These are phyloP conservation scores for Bocquillonia castaneifolia DNA, from an alignment of 441 rosid genomes.

Conservation along the genomic window DNA sequence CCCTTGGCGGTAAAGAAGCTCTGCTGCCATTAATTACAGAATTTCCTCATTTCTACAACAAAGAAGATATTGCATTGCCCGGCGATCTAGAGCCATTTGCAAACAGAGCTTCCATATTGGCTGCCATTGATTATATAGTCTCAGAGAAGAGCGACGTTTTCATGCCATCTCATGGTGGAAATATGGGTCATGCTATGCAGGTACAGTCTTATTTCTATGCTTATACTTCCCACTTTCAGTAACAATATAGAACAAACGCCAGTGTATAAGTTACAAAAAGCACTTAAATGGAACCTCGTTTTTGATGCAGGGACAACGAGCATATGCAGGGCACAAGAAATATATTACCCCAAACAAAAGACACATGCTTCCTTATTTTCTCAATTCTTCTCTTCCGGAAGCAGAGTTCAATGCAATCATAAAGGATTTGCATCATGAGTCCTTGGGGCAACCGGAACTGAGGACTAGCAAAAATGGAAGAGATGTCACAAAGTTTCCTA, in stretches of 20 bases:
- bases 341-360: conserved; percentile 82
- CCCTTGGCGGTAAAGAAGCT: conserved; percentile 77
- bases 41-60: conserved; percentile 70
- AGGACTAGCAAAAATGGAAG: conserved; percentile 62
- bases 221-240: background rate
- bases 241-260: background rate
- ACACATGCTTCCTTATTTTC: conserved; percentile 81
- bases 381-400: conserved; percentile 59
- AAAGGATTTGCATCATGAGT: conserved; percentile 60
- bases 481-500: conserved; percentile 77
- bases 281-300: conserved; percentile 4
- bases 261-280: background rate
- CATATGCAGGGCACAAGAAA: conserved; percentile 89
- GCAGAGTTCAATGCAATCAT: conserved; percentile 62
- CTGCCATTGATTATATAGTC: conserved; percentile 79
- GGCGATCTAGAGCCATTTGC: conserved; percentile 72
- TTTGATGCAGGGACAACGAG: conserved; percentile 69
- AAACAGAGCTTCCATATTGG: conserved; percentile 74
- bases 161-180: conserved; percentile 98
- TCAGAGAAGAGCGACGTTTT: conserved; percentile 75
- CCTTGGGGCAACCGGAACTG: conserved; percentile 80
- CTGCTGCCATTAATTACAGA: conserved; percentile 53
- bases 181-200: conserved; percentile 94
- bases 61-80: conserved; percentile 69
- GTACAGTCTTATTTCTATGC: conserved; percentile 24